Base-by-base conservation (phyloP, 2,329 filamentous ascomycete genomes). In the Calonectria multiphialidica region DNA sequence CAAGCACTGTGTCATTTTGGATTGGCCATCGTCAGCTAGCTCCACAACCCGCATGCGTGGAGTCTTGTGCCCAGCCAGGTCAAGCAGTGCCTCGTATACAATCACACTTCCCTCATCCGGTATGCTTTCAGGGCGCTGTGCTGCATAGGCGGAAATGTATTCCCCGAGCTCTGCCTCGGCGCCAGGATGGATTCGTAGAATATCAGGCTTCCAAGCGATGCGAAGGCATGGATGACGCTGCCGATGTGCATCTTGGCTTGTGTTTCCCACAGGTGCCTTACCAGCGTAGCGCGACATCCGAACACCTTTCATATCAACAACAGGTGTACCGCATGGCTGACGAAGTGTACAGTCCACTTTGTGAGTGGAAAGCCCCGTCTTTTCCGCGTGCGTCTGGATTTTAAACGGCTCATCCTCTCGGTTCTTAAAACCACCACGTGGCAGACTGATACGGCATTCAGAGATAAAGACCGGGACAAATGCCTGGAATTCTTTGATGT, bases 161-260 rank as follows among this genome's bases (percentile, higher is more conserved):
- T 59, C 53, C 7, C 13, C 2, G 8, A 59, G 13, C 2, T 33
- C 53, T 8, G 25, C 23, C 15, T 59, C 21, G 0, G 5, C 13
- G 15, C 8, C 21, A 0, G 13, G 5, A 18, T 28, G 33, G 13
- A 59, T 3, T 9, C 53, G 53, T 3, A 59, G 12, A 18, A 59
- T 25, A 16, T 59, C 53, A 23, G 53, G 53, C 35, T 59, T 59
- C 35, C 53, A 59, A 5, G 16, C 13, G 7, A 59, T 37, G 6
- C 53, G n/a, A 28, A 59, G 53, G 18, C 53, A 59, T 18, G 53
- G 53, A 18, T 59, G 53, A 40, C 53, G 53, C 53, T 59, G 53
- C 21, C 37, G 53, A 13, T 40, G 37, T 12, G 37, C 35, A 13
- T 40, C 53, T 6, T 23, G 21, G 21, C 13, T 40, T 25, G 53